Evolutionary conservation across 2,329 filamentous ascomycete species (phyloP), one percentile per base, ranked within the genome.

Genomic region (Ophiostoma quercus): DNA sequence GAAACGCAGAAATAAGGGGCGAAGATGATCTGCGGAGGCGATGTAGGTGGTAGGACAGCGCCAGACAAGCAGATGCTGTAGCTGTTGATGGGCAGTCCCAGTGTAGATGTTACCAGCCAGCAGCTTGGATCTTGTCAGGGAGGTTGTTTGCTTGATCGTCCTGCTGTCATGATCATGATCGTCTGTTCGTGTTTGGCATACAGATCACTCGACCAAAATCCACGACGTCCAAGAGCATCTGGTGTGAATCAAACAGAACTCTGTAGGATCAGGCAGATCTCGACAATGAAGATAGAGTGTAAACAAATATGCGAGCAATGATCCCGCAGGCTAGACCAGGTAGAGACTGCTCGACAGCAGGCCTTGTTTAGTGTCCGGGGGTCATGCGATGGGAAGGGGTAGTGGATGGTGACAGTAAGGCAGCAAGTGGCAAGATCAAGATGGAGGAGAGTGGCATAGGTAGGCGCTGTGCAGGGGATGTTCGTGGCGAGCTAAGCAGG

Each of bases 1-100:
- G 66, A 66, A 34, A 67, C 39, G 34, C 39, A 70, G 39, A 68
- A 68, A 62, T 66, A 54, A 70, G 68, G 70, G 68, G 66, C 22
- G 34, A 57, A 60, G 68, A 32, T 39, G 68, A 71, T 66, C 66
- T 68, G 65, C 68, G 65, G 6, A n/a, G 34, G 60, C 51, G 70
- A 57, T 14, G 65, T 69, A 62, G 57, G 57, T 32, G 29, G 57
- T 32, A 62, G 57, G 12, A 32, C 22, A 29, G 29, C 22, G 51
- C n/a, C 11, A 25, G n/a, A 29, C 54, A 29, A 9, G 12, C 22
- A 60, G 54, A 60, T 22, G 54, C 3, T 41, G 39, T 57, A 34
- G 34, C 34, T 34, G 51, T 60, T 12, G 54, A 60, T 32, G 29
- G 25, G 32, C 6, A 16, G 22, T 14, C 11, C 11, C 6, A 32